phyloP scores from a whole-genome alignment of 306 rosid species.

The Dicorynia guianensis region DNA sequence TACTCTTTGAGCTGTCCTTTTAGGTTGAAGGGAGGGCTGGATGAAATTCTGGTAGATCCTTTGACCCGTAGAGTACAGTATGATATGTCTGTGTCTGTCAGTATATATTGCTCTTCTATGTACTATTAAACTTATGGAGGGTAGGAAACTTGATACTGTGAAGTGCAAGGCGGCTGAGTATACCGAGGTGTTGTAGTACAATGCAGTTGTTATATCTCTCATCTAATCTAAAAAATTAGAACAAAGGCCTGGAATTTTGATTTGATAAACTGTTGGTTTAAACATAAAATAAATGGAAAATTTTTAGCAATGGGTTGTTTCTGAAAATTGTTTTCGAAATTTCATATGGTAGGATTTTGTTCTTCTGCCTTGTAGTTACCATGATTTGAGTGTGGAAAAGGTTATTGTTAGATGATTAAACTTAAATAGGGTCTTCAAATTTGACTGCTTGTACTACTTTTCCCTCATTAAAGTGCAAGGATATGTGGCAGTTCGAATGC shows the following conservation, averaged over 20 bases:
- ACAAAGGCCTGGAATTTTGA: neutral
- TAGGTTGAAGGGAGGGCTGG: neutral
- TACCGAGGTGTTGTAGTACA: constrained; percentile 11
- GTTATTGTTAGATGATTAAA: neutral
- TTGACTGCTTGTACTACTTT: constrained; percentile 33
- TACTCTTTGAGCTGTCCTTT: neutral
- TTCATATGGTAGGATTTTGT: neutral
- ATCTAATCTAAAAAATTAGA: neutral
- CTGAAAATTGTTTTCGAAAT: neutral
- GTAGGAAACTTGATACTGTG: neutral
- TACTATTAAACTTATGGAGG: neutral
- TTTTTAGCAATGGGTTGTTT: neutral
- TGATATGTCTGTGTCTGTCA: neutral
- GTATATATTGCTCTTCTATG: neutral
- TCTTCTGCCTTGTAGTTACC: neutral
- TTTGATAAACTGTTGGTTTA: constrained; percentile 3
- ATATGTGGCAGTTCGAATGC: neutral
- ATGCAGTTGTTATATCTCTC: constrained; percentile 2
- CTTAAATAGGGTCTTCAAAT: neutral
- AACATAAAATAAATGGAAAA: neutral
- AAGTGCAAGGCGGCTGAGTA: constrained; percentile 9
- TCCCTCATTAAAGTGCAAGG: neutral
- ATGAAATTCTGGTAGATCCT: neutral
- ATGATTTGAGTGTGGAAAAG: neutral
- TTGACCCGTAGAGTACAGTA: neutral